A percentile compares a stretch with the other conserved stretches of the same genome.
phyloP scores from a whole-genome alignment of 73 alveolate species.

The Diophrys appendiculata region DNA sequence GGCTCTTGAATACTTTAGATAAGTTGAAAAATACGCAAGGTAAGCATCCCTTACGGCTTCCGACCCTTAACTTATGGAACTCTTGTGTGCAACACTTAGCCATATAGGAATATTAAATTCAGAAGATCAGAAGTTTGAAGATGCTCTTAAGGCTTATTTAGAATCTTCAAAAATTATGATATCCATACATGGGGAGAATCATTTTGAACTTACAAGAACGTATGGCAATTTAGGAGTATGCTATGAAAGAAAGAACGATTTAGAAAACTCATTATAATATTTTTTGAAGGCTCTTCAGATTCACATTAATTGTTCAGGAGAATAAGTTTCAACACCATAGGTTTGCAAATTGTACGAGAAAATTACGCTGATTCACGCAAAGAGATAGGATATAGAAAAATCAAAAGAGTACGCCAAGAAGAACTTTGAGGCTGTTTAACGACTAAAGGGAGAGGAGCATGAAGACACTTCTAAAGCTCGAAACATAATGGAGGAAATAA shows the following conservation, averaged over 20 bases:
- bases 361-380: neutral
- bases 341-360: neutral
- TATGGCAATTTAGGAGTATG: neutral
- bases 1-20: too few relatives aligned
- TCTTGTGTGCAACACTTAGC: neutral
- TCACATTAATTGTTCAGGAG: neutral
- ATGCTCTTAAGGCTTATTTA: neutral
- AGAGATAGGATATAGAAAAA: neutral
- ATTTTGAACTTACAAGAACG: neutral
- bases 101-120: neutral
- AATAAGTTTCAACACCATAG: neutral
- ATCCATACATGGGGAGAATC: neutral
- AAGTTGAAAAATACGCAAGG: too few relatives aligned
- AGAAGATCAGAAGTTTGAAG: neutral
- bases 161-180: neutral
- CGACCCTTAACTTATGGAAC: too few relatives aligned
- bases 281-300: neutral
- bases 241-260: neutral
- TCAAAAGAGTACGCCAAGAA: neutral
- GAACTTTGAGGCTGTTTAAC: neutral
- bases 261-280: neutral
- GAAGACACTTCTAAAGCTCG: neutral
- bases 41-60: too few relatives aligned
- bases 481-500: neutral
- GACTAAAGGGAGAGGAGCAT: neutral